Conservation (phyloP, 2,329 filamentous ascomycete genomes). For the Hypomyces perniciosus region DNA sequence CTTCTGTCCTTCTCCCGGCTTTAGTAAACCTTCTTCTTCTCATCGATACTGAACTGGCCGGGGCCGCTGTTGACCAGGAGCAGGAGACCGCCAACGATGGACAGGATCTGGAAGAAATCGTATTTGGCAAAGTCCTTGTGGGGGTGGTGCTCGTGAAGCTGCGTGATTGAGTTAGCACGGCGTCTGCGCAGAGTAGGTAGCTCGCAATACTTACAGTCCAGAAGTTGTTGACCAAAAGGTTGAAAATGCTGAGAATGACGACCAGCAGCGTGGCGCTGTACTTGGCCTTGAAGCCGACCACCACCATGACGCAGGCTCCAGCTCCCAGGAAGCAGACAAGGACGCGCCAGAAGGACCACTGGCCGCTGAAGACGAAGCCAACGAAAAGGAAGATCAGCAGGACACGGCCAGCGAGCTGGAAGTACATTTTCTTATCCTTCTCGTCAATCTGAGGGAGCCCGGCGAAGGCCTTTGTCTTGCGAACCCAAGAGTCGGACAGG, state of each 20-base stretch:
- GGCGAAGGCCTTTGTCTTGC: constrained; percentile 94
- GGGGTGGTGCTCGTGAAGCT: constrained; percentile 96
- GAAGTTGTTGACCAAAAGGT: constrained; percentile 98
- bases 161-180: constrained; percentile 10
- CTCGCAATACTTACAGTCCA: constrained; percentile 71
- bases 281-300: constrained; percentile 99
- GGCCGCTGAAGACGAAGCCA: constrained; percentile 90
- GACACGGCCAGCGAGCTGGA: constrained; percentile 93
- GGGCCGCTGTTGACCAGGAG: constrained; percentile 98
- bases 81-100: constrained; percentile 92
- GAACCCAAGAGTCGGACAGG: constrained; percentile 93
- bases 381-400: constrained; percentile 96
- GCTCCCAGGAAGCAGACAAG: constrained; percentile 79
- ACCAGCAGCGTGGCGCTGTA: constrained; percentile 95
- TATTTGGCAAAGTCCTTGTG: constrained; percentile 99
- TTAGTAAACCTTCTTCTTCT: constrained; percentile 99
- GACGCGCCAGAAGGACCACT: constrained; percentile 87
- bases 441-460: constrained; percentile 91
- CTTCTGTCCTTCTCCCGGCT: background rate
- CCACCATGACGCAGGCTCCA: constrained; percentile 94
- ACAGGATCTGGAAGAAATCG: constrained; percentile 99
- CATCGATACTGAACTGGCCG: constrained; percentile 95
- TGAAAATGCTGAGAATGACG: constrained; percentile 92
- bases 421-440: constrained; percentile 99
- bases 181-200: background rate